Evolutionary conservation across 805 yeast genomes (phyloP), one percentile per base, ranked within the genome.

Genomic region (Kodamaea kakaduensis): DNA sequence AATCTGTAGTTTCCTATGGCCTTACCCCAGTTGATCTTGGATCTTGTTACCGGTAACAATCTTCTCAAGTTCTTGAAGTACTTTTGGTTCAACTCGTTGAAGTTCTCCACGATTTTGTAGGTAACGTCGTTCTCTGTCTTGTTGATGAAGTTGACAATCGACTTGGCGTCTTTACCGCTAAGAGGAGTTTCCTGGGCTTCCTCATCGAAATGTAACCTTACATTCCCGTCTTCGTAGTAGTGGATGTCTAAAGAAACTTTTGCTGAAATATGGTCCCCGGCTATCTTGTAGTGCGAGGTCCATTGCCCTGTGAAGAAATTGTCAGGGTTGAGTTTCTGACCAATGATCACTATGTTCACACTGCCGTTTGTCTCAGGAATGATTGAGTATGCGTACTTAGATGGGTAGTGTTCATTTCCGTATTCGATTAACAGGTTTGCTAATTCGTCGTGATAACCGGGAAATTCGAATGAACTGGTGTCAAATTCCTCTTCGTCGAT

Each of bases 221-320:
- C 97, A 52, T 90, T 90, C 19, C 98, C 98, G 48, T 90, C 97
- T 61, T 90, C 98, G 56, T 75, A 93, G 58, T 89, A 93, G 59
- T 90, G 98, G 25, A 89, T 82, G 45, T 85, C 89, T 20, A 88
- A 71, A 14, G 56, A 58, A 22, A 86, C 70, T 5, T 55, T 53
- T 4, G 95, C 96, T 3, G 45, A 46, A 10, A 84, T 42, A 5
- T 54, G 36, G 1, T 53, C 54, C 19, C 48, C 42, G 0, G 55
- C 51, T 38, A 73, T 64, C 5, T 61, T 52, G 59, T 86, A 88
- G 41, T 66, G 62, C 1, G 95, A 80, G 35, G 67, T 74, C 96
- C 97, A 88, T 54, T 78, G 75, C 6, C 97, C 97, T 49, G 87
- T 87, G 75, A 89, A 85, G 63, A 69, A 88, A 64, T 90, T 90